Evolutionary conservation across 495 filamentous ascomycete genomes (phyloP).

Genomic region (Podospora pseudoanserina): DNA sequence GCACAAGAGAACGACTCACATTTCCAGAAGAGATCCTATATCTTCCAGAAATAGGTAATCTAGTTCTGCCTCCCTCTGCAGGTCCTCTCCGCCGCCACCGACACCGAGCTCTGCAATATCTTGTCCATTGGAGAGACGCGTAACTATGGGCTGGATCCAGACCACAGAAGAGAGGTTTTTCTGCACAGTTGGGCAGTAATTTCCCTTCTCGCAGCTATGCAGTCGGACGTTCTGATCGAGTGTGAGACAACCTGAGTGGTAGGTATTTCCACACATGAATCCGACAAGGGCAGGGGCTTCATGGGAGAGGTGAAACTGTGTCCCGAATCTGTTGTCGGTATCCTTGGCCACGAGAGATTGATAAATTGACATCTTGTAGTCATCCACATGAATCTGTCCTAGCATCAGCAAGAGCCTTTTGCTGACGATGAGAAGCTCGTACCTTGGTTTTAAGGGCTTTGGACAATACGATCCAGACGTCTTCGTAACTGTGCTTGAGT

Average conservation of each 20-base stretch:
- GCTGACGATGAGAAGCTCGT: not conserved
- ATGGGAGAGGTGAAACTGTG: slow-evolving; percentile 40
- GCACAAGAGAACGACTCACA: slow-evolving; percentile 33
- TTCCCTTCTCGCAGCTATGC: slow-evolving; percentile 81
- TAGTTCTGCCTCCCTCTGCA: slow-evolving; percentile 62
- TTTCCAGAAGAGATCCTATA: slow-evolving; percentile 44
- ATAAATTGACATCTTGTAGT: slow-evolving; percentile 75
- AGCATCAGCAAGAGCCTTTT: not conserved
- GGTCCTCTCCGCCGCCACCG: slow-evolving; percentile 75
- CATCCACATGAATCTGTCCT: slow-evolving; percentile 71
- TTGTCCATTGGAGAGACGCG: slow-evolving; percentile 46
- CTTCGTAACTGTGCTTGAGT: slow-evolving; percentile 55
- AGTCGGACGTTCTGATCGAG: slow-evolving; percentile 59
- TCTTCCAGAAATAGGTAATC: slow-evolving; percentile 49
- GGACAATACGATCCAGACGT: slow-evolving; percentile 83
- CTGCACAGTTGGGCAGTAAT: slow-evolving; percentile 56
- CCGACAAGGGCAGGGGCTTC: slow-evolving; percentile 70
- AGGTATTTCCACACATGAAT: slow-evolving; percentile 69
- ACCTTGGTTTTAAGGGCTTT: slow-evolving; percentile 64
- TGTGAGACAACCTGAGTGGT: slow-evolving; percentile 69
- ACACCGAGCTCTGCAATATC: slow-evolving; percentile 70
- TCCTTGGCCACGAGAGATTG: slow-evolving; percentile 52
- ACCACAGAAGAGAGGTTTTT: slow-evolving; percentile 52
- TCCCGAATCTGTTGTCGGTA: slow-evolving; percentile 27
- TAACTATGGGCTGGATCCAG: slow-evolving; percentile 76